Evolutionary conservation across 2,329 filamentous ascomycete species (phyloP), one percentile per base, ranked within the genome.

Genomic region (Botrytis porri): DNA sequence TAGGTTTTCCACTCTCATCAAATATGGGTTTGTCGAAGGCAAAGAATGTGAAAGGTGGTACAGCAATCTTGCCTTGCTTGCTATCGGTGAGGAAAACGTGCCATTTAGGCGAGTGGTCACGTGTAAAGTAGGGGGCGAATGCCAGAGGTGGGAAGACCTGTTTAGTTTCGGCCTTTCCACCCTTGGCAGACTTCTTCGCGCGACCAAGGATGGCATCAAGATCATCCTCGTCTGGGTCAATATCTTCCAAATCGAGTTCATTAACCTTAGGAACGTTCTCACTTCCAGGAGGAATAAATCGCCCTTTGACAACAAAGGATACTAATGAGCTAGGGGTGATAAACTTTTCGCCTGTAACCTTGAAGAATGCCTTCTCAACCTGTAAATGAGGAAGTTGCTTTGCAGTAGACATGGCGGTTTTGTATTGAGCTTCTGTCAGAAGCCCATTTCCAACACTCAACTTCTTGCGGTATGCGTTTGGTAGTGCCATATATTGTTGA

Each of bases 331-430:
- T 93, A 10, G 96, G 95, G 45, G 95, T 97, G 80, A 99, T 93
- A 82, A 92, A 92, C 77, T 92, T 93, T 84, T 99, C 97, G 80
- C 96, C 96, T 70, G 94, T 91, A 63, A 99, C 97, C 86, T 99
- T 99, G 89, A 99, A 99, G 84, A 97, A 99, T 12, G 94, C 93
- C 84, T 94, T 97, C 80, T 94, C 93, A 18, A 99, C 90, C 73
- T 92, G 88, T 72, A 99, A 86, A 76, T 90, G 88, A 1, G 96
- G 96, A 41, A 99, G 87, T 83, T 98, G 93, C 78, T 90, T 89
- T 41, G 94, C 95, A 43, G 98, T 92, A 64, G 84, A 83, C 74
- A 97, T 86, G 54, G 92, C 92, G 60, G 90, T 88, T 76, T 89
- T 85, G 83, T 97, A 97, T 82, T 98, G 89, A 74, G 88, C 83